phyloP scores from a whole-genome alignment of 2,329 filamentous ascomycete species.

The Thermothelomyces thermophilus region DNA sequence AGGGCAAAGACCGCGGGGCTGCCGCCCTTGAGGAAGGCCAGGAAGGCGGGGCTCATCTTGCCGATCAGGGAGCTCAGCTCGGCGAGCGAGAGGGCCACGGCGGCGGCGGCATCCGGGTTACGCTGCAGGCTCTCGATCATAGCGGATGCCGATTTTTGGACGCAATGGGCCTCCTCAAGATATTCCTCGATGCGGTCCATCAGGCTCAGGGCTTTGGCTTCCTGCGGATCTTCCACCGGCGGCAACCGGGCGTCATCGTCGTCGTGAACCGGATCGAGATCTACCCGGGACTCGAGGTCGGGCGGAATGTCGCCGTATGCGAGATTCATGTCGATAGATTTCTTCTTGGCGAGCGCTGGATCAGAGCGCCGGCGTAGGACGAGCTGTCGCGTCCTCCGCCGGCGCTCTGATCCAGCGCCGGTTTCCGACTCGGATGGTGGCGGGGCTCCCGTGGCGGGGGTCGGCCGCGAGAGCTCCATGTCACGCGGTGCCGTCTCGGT shows the following conservation, averaged over 20 bases:
- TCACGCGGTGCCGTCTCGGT: conserved; percentile 41
- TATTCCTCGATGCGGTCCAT: conserved; percentile 69
- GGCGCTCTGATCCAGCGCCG: too few relatives aligned
- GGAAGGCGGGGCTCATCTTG: conserved; percentile 77
- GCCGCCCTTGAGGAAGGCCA: conserved; percentile 67
- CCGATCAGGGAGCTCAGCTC: conserved; percentile 77
- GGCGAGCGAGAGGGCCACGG: conserved; percentile 84
- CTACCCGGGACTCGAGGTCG: conserved; percentile 48
- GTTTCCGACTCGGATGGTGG: conserved; percentile 3
- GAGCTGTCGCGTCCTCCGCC: conserved; percentile 28
- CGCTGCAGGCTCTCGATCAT: conserved; percentile 71
- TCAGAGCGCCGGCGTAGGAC: conserved; percentile 37
- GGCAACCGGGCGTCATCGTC: conserved; percentile 24
- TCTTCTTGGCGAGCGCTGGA: conserved; percentile 32
- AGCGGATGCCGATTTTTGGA: conserved; percentile 74
- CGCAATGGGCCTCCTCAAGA: conserved; percentile 79
- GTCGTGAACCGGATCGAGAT: conserved; percentile 35
- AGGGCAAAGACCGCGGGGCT: conserved; percentile 84
- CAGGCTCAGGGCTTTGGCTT: conserved; percentile 44
- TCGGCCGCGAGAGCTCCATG: conserved; percentile 36
- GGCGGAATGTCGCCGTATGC: conserved; percentile 81
- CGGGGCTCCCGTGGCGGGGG: conserved; percentile 28
- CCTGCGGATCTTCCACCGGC: conserved; percentile 44
- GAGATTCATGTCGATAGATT: conserved; percentile 78
- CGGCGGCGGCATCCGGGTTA: conserved; percentile 80